These are phyloP conservation scores for Aureoboletus auriporus DNA, from an alignment of 768 basidiomycete species.

Conservation along the genomic window DNA sequence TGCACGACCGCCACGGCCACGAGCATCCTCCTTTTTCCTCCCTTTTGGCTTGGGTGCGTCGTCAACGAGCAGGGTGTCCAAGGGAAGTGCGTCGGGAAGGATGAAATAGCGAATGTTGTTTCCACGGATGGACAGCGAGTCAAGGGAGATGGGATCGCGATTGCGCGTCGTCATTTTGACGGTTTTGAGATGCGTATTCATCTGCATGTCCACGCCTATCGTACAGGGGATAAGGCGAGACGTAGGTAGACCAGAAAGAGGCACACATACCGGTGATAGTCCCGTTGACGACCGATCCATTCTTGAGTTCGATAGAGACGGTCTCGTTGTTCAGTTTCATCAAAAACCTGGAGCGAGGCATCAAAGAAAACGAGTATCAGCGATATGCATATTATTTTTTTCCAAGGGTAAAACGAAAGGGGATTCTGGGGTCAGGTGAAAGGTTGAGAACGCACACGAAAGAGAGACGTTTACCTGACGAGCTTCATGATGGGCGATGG, in stretches of 20 bases:
- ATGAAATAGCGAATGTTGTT: constrained; percentile 97
- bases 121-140: constrained; percentile 90
- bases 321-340: constrained; percentile 99
- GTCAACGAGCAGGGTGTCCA: constrained; percentile 96
- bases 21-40: constrained; percentile 79
- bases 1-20: constrained; percentile 62
- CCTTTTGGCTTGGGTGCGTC: constrained; percentile 96
- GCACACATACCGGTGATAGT: constrained; percentile 84
- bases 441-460: constrained; percentile 1
- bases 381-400: too few relatives aligned
- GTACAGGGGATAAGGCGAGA: constrained; percentile 1
- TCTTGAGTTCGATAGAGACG: constrained; percentile 96
- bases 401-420: constrained; percentile 3
- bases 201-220: constrained; percentile 96
- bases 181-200: constrained; percentile 98
- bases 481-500: constrained; percentile 64
- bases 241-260: background rate
- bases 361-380: constrained; percentile 21
- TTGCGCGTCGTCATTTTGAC: constrained; percentile 95
- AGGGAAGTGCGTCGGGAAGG: constrained; percentile 93
- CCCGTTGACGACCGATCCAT: constrained; percentile 91
- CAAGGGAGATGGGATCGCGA: constrained; percentile 81
- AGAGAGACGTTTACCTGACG: constrained; percentile 53
- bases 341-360: constrained; percentile 64
- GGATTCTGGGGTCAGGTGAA: constrained; percentile 7